Conservation (phyloP, 768 basidiomycete genomes). For the Holtermanniella nyarrowii region DNA sequence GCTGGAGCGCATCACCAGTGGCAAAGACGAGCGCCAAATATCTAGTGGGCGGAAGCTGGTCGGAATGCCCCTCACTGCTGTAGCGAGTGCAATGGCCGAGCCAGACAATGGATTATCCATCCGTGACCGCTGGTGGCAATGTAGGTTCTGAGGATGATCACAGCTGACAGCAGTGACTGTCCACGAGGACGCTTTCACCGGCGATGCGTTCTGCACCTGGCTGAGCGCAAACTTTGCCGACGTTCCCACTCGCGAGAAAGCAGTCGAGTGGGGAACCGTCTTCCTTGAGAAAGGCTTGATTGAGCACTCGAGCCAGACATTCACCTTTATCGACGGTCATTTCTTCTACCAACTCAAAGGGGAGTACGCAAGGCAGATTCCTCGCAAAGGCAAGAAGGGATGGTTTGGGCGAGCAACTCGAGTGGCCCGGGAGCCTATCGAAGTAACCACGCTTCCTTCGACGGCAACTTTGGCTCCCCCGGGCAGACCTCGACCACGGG, state of each 20-base stretch:
- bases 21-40: constrained; percentile 17
- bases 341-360: constrained; percentile 78
- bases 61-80: constrained; percentile 58
- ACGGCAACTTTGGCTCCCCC: not conserved
- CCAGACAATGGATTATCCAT: constrained; percentile 68
- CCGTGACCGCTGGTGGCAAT: constrained; percentile 76
- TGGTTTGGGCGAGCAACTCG: constrained; percentile 50
- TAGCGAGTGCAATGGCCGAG: constrained; percentile 32
- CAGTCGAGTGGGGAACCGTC: constrained; percentile 62
- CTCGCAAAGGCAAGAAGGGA: constrained; percentile 54
- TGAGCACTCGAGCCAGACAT: constrained; percentile 63
- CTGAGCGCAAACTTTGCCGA: constrained; percentile 83
- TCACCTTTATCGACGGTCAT: constrained; percentile 81
- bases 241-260: constrained; percentile 71
- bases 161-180: constrained; percentile 34
- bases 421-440: not conserved
- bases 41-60: constrained; percentile 41
- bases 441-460: not conserved
- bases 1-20: constrained; percentile 61
- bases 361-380: constrained; percentile 53
- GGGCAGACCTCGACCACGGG: constrained; percentile 43
- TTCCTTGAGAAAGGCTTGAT: constrained; percentile 74
- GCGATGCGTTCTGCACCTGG: constrained; percentile 84
- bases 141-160: constrained; percentile 21
- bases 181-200: constrained; percentile 76